These are phyloP conservation scores for Panellus pusillus DNA, from an alignment of 768 basidiomycete species.

Conservation along the genomic window DNA sequence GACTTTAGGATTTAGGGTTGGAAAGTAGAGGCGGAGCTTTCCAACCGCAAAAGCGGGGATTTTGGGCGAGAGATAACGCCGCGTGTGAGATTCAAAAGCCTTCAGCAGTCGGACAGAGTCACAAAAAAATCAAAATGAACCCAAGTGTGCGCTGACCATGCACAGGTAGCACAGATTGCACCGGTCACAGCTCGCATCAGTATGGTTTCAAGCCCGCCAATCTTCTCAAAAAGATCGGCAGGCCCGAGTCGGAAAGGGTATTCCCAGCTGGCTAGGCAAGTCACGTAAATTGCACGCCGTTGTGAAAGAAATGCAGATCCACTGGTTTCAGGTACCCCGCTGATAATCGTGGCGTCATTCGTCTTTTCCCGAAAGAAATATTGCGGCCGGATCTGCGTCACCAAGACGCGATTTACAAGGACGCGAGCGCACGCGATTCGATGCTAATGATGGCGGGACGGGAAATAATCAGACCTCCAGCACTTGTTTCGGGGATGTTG, in stretches of 20 bases:
- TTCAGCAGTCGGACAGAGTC: no score
- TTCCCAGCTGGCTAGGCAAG: constrained; percentile 10
- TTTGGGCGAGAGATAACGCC: no score
- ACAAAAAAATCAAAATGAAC: no score
- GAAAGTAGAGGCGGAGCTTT: no score
- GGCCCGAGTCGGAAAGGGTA: constrained; percentile 4
- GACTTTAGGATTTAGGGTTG: not conserved
- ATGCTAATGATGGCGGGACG: constrained; percentile 12
- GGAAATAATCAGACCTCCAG: constrained; percentile 21
- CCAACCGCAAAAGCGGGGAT: no score
- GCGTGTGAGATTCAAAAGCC: no score
- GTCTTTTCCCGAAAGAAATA: constrained; percentile 3
- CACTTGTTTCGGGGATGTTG: constrained; percentile 23
- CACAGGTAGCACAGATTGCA: no score
- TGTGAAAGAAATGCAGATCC: constrained; percentile 5
- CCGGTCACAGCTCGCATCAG: no score
- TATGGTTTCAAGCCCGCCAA: not conserved
- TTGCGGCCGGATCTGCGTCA: constrained; percentile 7
- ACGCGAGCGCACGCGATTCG: constrained; percentile 12
- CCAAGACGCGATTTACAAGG: constrained; percentile 15
- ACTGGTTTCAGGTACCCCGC: constrained; percentile 13
- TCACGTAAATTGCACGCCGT: constrained; percentile 2
- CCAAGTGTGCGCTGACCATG: no score
- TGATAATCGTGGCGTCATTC: constrained; percentile 11
- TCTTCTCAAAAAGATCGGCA: constrained; percentile 14